Evolutionary conservation across 805 yeast genomes (phyloP), one percentile per base, ranked within the genome.

Genomic region (Wickerhamomyces bovis): DNA sequence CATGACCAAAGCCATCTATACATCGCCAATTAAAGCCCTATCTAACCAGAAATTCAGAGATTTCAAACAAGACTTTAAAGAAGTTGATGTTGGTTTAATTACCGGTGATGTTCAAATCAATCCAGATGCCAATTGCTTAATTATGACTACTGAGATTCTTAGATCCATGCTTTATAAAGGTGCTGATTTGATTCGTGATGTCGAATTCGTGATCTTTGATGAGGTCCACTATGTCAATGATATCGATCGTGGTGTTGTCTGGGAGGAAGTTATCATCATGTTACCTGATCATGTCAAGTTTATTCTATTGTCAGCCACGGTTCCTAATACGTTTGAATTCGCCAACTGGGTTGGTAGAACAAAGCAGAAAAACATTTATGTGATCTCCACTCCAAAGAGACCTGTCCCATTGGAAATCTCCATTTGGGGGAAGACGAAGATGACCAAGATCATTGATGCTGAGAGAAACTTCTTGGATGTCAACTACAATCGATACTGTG

Each of bases 301-400:
- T 57, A 89, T 94, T 52, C 70, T 94, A 38, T 72, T 94, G 36
- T 88, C 97, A 12, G 99, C 99, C 5, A 94, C 99, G 0, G 98
- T 94, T 8, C 99, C 99, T n/a, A 94, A 94, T 63, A 92, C 99
- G 0, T 85, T 78, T 62, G 99, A 94, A 62, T 94, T 94, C 73
- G 99, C 99, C 9, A 87, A 85, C 53, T 94, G 99, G 99, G 92
- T 94, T 18, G 98, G 99, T 5, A 76, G 99, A 65, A 94, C 99
- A 0, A 94, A 94, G 62, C 90, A 88, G 57, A 92, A 90, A 64
- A 95, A 94, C 59, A 92, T 94, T 9, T 92, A 94, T 58, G 99
- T 94, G 42, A 94, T 94, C 19, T 89, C 96, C 0, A 94, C 99
- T 0, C 89, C 96, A 12, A 88, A 94, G 63, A 81, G 99, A 63